Evolutionary conservation across 2,329 filamentous ascomycete species (phyloP).

Genomic region (Pseudocercospora vitis): DNA sequence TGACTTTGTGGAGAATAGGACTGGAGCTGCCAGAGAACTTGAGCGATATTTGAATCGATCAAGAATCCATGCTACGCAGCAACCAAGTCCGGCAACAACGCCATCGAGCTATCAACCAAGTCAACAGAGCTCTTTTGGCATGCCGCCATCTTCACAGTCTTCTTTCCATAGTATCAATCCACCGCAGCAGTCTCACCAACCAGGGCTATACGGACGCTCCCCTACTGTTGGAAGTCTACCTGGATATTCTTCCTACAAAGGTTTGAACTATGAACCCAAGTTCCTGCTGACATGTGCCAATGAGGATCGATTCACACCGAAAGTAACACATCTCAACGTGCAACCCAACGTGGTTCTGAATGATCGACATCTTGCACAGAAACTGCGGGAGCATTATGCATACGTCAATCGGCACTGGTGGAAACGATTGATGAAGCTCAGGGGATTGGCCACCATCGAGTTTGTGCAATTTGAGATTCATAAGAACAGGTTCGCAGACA

Average conservation of each 20-base stretch:
- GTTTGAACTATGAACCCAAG: slow-evolving; percentile 31
- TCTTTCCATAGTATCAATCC: slow-evolving; percentile 17
- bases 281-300: slow-evolving; percentile 44
- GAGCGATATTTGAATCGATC: slow-evolving; percentile 42
- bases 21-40: slow-evolving; percentile 42
- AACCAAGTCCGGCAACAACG: slow-evolving; percentile 20
- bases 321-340: slow-evolving; percentile 42
- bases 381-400: slow-evolving; percentile 39
- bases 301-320: slow-evolving; percentile 40
- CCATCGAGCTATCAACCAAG: slow-evolving; percentile 10
- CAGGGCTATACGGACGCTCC: too few relatives aligned
- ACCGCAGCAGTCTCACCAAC: slow-evolving; percentile 15
- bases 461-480: slow-evolving; percentile 42
- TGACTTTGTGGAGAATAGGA: slow-evolving; percentile 41
- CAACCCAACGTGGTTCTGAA: slow-evolving; percentile 35
- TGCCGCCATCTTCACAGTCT: slow-evolving; percentile 13
- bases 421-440: slow-evolving; percentile 34
- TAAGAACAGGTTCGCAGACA: slow-evolving; percentile 43
- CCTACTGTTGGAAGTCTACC: slow-evolving; percentile 4
- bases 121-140: slow-evolving; percentile 13
- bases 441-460: slow-evolving; percentile 41
- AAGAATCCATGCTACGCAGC: slow-evolving; percentile 29
- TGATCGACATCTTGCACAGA: slow-evolving; percentile 40
- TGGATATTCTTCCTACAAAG: slow-evolving; percentile 7
- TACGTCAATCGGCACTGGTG: slow-evolving; percentile 38